Evolutionary conservation across 179 eudicot genomes (phyloP), one percentile per base, ranked within the genome.

Genomic region (Nepenthes alata): DNA sequence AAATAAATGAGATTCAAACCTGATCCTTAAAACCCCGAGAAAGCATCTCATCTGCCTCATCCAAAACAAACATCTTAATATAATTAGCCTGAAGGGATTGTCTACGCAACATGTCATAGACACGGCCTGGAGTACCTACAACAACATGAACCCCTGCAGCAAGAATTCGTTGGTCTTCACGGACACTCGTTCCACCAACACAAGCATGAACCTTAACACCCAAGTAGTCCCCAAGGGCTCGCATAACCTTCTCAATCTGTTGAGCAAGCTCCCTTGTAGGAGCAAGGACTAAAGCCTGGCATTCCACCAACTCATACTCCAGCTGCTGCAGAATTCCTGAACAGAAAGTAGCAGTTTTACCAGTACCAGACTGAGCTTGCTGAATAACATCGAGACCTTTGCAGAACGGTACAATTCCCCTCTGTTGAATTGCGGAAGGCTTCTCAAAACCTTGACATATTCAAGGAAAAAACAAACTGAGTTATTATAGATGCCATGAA

Each of bases 41-140:
- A 59, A 86, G 93, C 88, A 86, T 83, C 70, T 86, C 93, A 79
- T 83, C 93, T 8, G 88, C 93, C 72, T 86, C 93, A 66, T 86
- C 93, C 60, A 86, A 41, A 41, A 81, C 86, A 70, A 84, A 81
- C 84, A 84, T 84, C 62, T 66, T 77, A 58, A 84, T 81, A 65
- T 67, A 55, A 62, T 79, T 77, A 25, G 90, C 59, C 41, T 79
- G 81, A 49, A 84, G 83, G 3, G 84, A 81, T 64, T 81, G 78
- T 60, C 86, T 84, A 35, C 84, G 76, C 60, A 86, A 50, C 86
- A 83, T 85, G 75, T 85, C 91, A 68, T 80, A 85, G 12, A 85
- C 91, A 72, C 85, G 81, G 14, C 85, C 85, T 59, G 86, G 86
- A 9, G 89, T 84, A 53, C 89, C 89, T 61, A 84, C 89, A 49